Base-by-base conservation (phyloP, 208 protist genomes). In the Porcisia deanei region DNA sequence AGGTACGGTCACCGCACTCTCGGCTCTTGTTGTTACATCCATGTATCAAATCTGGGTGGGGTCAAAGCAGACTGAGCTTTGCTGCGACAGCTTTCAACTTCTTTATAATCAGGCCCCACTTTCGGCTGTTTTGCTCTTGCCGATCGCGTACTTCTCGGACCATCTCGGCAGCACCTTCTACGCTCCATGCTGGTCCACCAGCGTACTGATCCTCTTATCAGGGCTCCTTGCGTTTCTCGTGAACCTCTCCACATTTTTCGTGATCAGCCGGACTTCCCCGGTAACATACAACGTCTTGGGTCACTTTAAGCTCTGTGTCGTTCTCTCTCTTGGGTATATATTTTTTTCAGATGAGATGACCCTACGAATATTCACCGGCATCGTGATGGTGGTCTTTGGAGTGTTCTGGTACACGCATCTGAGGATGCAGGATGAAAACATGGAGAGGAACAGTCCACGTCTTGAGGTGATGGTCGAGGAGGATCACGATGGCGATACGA, bases 21-120 rank as follows among this genome's bases (percentile, higher is more conserved):
- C 85, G 1, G 89, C 91, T 55, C 77, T 96, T 9, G 41, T 97
- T 47, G 71, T 93, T 39, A 97, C 93, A 12, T 93, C 86, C 63
- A 79, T 95, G 78, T 96, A 97, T 67, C 92, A 98, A 71, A 97
- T 97, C 59, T 92, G 90, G 91, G 91, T 96, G 4, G 88, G 88
- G 10, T 90, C 88, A 47, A 96, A 96, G 80, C 92, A 97, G 79
- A 93, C 82, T 59, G 90, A 95, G 69, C 75, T 96, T 9, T 80
- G 89, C 39, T 89, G 93, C 71, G 80, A 94, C 76, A 82, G 88
- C 37, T 88, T 90, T 77, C 95, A 98, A 79, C 85, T 97, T 41
- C 91, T 97, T 12, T 91, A 90, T 57, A 96, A 97, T 73, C 91
- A 94, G 77, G 88, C 92, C 7, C 92, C 93, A n/a, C 76, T 97